Percentiles rank a stretch among this genome's conserved stretches.
These are phyloP conservation scores for Lactarius akahatsu DNA, from an alignment of 768 basidiomycete genomes.

Conservation along the genomic window DNA sequence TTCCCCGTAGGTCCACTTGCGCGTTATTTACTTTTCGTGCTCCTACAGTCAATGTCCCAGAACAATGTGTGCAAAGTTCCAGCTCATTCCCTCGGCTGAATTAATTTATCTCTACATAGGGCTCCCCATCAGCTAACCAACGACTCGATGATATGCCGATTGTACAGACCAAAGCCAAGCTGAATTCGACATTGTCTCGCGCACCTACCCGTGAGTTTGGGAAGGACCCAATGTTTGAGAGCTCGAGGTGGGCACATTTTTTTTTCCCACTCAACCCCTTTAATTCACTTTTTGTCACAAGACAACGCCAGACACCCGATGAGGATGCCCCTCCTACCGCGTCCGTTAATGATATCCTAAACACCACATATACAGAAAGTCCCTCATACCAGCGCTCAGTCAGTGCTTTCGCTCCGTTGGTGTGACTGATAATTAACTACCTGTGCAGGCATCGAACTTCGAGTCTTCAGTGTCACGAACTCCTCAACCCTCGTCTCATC, in stretches of 20 bases:
- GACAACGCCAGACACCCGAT: conserved; percentile 24
- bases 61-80: conserved; percentile 44
- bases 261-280: conserved; percentile 16
- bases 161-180: conserved; percentile 77
- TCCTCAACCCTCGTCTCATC: conserved; percentile 24
- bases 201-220: conserved; percentile 72
- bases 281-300: background rate
- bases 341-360: conserved; percentile 74
- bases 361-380: conserved; percentile 49
- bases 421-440: background rate
- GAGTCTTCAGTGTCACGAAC: conserved; percentile 37
- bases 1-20: background rate
- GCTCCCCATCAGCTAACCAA: conserved; percentile 53
- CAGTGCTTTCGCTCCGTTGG: conserved; percentile 25
- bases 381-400: conserved; percentile 46
- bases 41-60: conserved; percentile 57
- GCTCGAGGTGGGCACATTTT: conserved; percentile 49
- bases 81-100: background rate
- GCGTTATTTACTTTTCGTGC: background rate
- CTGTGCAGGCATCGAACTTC: conserved; percentile 40
- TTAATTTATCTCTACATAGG: conserved; percentile 27
- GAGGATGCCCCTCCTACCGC: conserved; percentile 79
- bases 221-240: conserved; percentile 84
- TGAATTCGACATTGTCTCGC: conserved; percentile 66
- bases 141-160: conserved; percentile 72